Evolutionary conservation across 441 rosid species (phyloP).

Genomic region (Croton setiger): DNA sequence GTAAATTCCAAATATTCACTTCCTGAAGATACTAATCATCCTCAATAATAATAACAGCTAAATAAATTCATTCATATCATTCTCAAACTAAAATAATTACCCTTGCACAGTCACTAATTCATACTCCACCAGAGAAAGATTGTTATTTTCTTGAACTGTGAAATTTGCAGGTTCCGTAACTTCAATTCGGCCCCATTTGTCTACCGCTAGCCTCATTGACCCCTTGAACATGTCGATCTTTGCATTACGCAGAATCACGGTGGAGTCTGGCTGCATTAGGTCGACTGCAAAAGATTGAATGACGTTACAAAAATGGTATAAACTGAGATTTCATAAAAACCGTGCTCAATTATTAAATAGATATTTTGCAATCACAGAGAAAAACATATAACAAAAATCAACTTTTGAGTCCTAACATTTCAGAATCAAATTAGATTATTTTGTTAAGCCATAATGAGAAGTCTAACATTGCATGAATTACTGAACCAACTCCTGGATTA

Average conservation of each 20-base stretch:
- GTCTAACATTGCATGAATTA: too few species aligned
- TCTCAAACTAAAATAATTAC: constrained; percentile 35
- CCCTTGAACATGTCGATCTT: constrained; percentile 97
- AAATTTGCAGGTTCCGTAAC: constrained; percentile 62
- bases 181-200: constrained; percentile 90
- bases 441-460: too few species aligned
- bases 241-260: constrained; percentile 76
- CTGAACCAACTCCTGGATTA: too few species aligned
- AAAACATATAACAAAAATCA: neutral
- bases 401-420: neutral
- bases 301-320: neutral
- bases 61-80: constrained; percentile 45
- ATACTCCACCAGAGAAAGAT: constrained; percentile 81
- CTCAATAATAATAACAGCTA: constrained; percentile 35
- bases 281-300: constrained; percentile 47
- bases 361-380: neutral
- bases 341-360: neutral
- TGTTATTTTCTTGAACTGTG: constrained; percentile 60
- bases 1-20: constrained; percentile 25
- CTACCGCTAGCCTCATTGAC: constrained; percentile 88
- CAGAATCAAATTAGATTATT: neutral
- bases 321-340: neutral
- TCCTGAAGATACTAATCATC: constrained; percentile 38
- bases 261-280: constrained; percentile 54
- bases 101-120: constrained; percentile 63